Evolutionary conservation across 2,329 filamentous ascomycete species (phyloP).

Genomic region (Penicillium sp.): DNA sequence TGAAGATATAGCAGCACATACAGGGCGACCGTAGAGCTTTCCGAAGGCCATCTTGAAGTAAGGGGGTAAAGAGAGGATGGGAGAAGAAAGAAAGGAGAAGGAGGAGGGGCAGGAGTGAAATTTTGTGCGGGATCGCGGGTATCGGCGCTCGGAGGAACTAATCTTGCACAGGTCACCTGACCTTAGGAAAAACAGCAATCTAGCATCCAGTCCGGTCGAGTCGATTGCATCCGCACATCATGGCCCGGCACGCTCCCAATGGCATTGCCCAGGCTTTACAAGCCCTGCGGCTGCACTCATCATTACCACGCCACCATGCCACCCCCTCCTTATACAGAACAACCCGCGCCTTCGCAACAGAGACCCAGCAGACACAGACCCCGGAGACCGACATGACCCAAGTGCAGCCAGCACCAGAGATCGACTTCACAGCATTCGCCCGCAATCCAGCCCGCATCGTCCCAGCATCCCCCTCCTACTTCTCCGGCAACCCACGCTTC

Average conservation of each 20-base stretch:
- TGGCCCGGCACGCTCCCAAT: constrained; percentile 40
- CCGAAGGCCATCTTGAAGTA: constrained; percentile 81
- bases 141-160: constrained; percentile 20
- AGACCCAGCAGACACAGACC: constrained; percentile 11
- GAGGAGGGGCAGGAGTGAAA: constrained; percentile 23
- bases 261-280: constrained; percentile 37
- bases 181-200: constrained; percentile 22
- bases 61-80: constrained; percentile 16
- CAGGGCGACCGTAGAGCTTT: constrained; percentile 88
- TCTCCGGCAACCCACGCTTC: constrained; percentile 79
- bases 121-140: constrained; percentile 21
- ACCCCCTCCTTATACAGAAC: constrained; percentile 18
- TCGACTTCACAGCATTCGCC: constrained; percentile 31
- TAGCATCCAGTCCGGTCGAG: not conserved
- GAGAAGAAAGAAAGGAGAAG: constrained; percentile 10
- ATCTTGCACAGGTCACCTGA: constrained; percentile 22
- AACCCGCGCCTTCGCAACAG: constrained; percentile 31
- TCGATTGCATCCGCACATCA: constrained; percentile 18
- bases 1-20: constrained; percentile 46
- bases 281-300: constrained; percentile 28
- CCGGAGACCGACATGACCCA: too few relatives aligned
- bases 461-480: constrained; percentile 89
- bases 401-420: constrained; percentile 32
- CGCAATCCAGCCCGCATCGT: constrained; percentile 66
- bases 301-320: constrained; percentile 28